Percentiles rank a stretch among this genome's conserved stretches.
These are phyloP conservation scores for Conoideocrella luteorostrata DNA, from an alignment of 2,329 filamentous ascomycete species.

Conservation along the genomic window DNA sequence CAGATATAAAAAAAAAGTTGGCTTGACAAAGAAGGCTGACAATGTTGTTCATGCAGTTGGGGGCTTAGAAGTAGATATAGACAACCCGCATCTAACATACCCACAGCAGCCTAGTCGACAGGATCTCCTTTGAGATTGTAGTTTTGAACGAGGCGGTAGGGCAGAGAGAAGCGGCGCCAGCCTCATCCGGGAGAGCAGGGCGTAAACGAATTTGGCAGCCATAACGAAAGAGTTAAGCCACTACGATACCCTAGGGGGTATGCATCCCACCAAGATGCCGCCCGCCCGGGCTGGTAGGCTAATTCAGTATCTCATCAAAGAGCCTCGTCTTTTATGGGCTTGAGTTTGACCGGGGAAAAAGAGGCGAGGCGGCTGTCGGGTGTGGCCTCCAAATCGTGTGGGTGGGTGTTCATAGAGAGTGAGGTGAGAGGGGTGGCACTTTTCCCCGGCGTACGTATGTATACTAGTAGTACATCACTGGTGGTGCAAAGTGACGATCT, in stretches of 20 bases:
- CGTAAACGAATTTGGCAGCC: slow-evolving; percentile 2
- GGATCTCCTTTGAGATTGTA: slow-evolving; percentile 11
- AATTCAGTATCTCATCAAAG: slow-evolving; percentile 11
- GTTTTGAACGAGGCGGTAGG: slow-evolving; percentile 9
- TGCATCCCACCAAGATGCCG: neutral
- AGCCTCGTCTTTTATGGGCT: slow-evolving; percentile 7
- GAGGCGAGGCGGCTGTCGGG: neutral
- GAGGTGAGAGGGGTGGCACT: too few species aligned
- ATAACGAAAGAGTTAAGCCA: too few species aligned
- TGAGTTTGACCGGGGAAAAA: neutral
- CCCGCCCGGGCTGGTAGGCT: slow-evolving; percentile 7
- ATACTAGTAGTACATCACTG: too few species aligned
- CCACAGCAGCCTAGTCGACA: slow-evolving; percentile 7
- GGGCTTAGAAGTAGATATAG: slow-evolving; percentile 14
- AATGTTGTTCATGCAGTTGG: slow-evolving; percentile 6
- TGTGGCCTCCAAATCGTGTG: neutral
- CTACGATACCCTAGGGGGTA: neutral
- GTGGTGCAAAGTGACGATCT: too few species aligned
- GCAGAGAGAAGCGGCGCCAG: slow-evolving; percentile 10
- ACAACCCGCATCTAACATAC: slow-evolving; percentile 6
- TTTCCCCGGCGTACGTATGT: too few species aligned
- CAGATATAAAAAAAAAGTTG: neutral
- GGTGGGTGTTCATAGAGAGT: neutral
- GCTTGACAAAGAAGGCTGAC: slow-evolving; percentile 1
- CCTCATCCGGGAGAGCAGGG: slow-evolving; percentile 13